These are phyloP conservation scores for Yamadazyma diospyri DNA, from an alignment of 1,139 yeast genomes.

Conservation along the genomic window DNA sequence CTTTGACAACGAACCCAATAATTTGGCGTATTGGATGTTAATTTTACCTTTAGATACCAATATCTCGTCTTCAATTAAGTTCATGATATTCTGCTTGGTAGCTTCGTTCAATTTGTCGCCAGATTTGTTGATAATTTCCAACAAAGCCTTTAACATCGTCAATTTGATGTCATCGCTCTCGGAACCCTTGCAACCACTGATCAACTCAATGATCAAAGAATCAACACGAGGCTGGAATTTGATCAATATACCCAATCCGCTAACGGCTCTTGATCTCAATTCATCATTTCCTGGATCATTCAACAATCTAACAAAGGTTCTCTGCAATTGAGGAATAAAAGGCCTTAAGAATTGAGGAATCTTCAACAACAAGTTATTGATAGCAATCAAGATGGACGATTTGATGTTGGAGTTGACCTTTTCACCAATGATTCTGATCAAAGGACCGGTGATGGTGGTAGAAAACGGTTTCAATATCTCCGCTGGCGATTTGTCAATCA, in stretches of 20 bases:
- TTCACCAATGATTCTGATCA: conserved; percentile 97
- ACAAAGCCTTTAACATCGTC: conserved; percentile 81
- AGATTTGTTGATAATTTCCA: conserved; percentile 78
- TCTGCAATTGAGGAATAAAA: conserved; percentile 93
- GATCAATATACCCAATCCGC: conserved; percentile 82
- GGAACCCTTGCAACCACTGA: conserved; percentile 65
- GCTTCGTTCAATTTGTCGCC: conserved; percentile 74
- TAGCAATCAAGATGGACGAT: conserved; percentile 83
- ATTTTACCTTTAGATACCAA: conserved; percentile 48
- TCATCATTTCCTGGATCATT: conserved; percentile 72
- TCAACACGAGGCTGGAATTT: conserved; percentile 92
- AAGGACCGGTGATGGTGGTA: conserved; percentile 93
- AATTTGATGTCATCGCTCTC: conserved; percentile 64
- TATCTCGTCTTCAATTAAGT: conserved; percentile 75
- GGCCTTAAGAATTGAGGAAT: conserved; percentile 93
- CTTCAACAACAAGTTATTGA: conserved; percentile 72
- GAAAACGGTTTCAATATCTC: conserved; percentile 81
- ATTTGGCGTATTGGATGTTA: conserved; percentile 72
- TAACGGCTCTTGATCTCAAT: conserved; percentile 82
- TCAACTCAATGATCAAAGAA: conserved; percentile 81
- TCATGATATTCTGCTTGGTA: conserved; percentile 66
- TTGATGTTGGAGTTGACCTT: conserved; percentile 87
- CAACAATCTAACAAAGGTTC: conserved; percentile 92
- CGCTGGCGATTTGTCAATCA: conserved; percentile 84
- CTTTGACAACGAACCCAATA: conserved; percentile 73